Base-by-base conservation (phyloP, 1,139 yeast species). In the Kluyveromyces sp. region DNA sequence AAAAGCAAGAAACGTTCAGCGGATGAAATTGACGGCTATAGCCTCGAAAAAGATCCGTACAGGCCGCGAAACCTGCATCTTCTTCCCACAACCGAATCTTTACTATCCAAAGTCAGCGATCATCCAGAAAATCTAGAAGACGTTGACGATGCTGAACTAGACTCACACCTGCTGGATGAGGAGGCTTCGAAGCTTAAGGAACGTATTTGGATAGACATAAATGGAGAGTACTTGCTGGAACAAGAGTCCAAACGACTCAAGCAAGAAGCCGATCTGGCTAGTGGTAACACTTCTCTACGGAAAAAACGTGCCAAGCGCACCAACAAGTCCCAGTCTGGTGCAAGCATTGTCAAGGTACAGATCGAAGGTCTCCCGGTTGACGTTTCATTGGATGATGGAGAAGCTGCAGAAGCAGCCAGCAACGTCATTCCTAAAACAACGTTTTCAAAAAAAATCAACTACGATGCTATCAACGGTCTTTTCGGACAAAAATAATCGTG, bases 171-270 rank as follows among this genome's bases (percentile, higher is more conserved):
- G 40, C 67, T 92, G 44, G 73, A 77, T 3, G 79, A 75, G 40
- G 83, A 78, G 39, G 96, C 92, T 52, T 73, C 78, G 11, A 65
- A 69, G 45, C 58, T 80, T 56, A 89, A 86, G 63, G 88, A 85
- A 52, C 72, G 82, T 48, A 77, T 88, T 4, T 92, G 98, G 97
- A 78, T 84, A 45, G 88, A 94, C 1, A 71, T 86, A 43, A 87
- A 92, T 63, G 85, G 84, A 47, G 97, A 89, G 29, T 94, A 80
- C 57, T 68, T 92, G 46, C 65, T 87, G 20, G 94, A 83, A 42
- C 95, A 87, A 64, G 97, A 92, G 56, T 78, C 78, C 54, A 88
- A 87, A 61, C 70, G 92, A 49, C 71, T 89, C 51, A 86, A 89
- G 58, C 75, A 75, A 42, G 95, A 89, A 58, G 94, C 96, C 0